These are phyloP conservation scores for Neurospora sp. DNA, from an alignment of 495 filamentous ascomycete genomes.

Conservation along the genomic window DNA sequence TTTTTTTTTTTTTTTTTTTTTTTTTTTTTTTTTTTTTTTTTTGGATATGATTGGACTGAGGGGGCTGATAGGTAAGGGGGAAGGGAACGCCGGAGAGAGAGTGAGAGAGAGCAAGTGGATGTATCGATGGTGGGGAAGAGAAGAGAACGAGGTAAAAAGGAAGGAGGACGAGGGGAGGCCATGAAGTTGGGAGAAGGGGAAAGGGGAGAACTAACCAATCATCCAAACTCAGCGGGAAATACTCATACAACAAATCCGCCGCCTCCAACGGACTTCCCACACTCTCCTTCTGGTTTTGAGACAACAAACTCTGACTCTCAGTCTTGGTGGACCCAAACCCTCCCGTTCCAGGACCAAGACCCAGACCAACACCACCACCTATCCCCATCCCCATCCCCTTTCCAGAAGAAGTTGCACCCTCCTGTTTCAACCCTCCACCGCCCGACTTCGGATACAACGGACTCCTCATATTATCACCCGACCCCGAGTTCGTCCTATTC, in stretches of 20 bases:
- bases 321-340: not conserved
- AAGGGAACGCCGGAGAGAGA: not conserved
- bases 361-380: not conserved
- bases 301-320: not conserved
- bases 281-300: slow-evolving; percentile 17
- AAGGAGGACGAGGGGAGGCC: no score
- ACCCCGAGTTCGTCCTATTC: slow-evolving; percentile 24
- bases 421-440: slow-evolving; percentile 10
- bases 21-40: no score
- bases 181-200: no score
- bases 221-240: slow-evolving; percentile 79
- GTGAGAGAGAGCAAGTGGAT: not conserved
- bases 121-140: not conserved
- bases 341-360: not conserved
- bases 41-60: no score
- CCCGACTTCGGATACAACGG: slow-evolving; percentile 30
- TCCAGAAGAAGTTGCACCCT: no score
- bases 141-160: no score
- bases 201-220: slow-evolving; percentile 50
- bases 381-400: no score
- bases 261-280: slow-evolving; percentile 54
- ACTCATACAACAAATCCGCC: slow-evolving; percentile 78
- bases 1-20: no score
- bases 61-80: not conserved
- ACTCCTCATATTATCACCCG: slow-evolving; percentile 13